Evolutionary conservation across 1,284 basidiomycete species (phyloP).

Genomic region (Ganoderma resinaceum): DNA sequence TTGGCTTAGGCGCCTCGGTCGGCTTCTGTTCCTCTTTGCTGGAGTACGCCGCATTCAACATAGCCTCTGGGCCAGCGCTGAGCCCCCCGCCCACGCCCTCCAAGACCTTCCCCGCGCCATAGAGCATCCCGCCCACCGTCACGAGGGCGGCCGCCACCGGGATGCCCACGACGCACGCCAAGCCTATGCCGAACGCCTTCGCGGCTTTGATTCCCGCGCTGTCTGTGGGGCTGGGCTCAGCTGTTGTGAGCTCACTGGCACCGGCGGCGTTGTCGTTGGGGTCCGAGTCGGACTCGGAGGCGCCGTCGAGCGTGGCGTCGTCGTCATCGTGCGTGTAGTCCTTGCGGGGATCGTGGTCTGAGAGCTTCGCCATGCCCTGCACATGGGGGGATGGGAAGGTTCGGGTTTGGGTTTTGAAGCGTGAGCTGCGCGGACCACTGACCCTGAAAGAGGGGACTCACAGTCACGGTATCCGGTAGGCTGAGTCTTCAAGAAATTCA

Average conservation of each 20-base stretch:
- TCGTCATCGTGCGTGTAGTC: neutral
- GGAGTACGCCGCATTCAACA: neutral
- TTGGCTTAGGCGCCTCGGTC: neutral
- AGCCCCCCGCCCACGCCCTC: conserved; percentile 19
- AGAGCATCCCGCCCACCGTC: neutral
- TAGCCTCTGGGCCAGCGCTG: conserved; percentile 13
- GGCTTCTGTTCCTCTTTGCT: neutral
- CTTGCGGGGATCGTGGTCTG: neutral
- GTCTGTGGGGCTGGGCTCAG: neutral
- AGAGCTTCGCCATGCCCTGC: neutral
- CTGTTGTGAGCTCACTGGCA: neutral
- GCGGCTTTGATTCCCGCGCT: conserved; percentile 4
- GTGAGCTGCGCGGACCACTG: no score
- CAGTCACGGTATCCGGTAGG: no score
- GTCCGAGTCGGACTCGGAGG: neutral
- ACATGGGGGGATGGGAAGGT: neutral
- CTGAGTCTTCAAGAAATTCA: no score
- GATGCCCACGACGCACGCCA: conserved; percentile 9
- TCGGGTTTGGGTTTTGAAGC: neutral
- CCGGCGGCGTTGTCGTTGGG: no score
- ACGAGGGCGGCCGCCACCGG: conserved; percentile 9
- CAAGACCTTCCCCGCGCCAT: conserved; percentile 18
- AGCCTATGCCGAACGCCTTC: conserved; percentile 5
- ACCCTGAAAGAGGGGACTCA: no score
- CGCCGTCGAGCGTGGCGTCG: neutral